Evolutionary conservation across 108 stramenopile genomes (phyloP).

Genomic region (Cyclotella kingstonii): DNA sequence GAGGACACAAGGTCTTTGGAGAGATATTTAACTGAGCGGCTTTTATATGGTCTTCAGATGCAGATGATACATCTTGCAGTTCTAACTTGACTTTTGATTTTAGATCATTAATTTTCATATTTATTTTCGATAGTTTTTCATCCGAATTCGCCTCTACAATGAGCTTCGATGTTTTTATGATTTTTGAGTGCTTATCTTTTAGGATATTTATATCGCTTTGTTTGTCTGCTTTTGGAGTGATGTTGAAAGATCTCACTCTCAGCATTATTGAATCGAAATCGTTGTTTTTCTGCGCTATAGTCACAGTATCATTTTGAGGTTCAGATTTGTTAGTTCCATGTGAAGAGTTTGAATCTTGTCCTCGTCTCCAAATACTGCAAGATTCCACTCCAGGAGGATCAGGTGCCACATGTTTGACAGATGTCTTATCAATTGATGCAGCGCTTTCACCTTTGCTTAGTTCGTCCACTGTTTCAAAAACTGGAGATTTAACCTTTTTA

Average conservation of each 20-base stretch:
- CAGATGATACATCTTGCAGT: not conserved
- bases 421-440: conserved; percentile 1
- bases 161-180: not conserved
- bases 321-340: not conserved
- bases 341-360: not conserved
- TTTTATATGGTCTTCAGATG: not conserved
- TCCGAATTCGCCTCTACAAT: conserved; percentile 7
- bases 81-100: conserved; percentile 11
- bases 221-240: conserved; percentile 8
- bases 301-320: not conserved
- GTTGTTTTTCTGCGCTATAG: not conserved
- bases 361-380: not conserved
- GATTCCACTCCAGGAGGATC: conserved; percentile 13
- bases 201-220: not conserved
- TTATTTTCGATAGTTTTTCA: not conserved
- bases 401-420: conserved; percentile 1
- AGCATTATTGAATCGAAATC: conserved; percentile 14
- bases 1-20: not conserved
- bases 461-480: conserved; percentile 26
- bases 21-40: not conserved
- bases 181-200: not conserved
- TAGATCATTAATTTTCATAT: conserved; percentile 7
- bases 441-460: conserved; percentile 11
- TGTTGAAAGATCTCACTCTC: conserved; percentile 9
- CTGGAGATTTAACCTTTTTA: not conserved